These are phyloP conservation scores for Metschnikowia shivogae DNA, from an alignment of 805 yeast species.

Conservation along the genomic window DNA sequence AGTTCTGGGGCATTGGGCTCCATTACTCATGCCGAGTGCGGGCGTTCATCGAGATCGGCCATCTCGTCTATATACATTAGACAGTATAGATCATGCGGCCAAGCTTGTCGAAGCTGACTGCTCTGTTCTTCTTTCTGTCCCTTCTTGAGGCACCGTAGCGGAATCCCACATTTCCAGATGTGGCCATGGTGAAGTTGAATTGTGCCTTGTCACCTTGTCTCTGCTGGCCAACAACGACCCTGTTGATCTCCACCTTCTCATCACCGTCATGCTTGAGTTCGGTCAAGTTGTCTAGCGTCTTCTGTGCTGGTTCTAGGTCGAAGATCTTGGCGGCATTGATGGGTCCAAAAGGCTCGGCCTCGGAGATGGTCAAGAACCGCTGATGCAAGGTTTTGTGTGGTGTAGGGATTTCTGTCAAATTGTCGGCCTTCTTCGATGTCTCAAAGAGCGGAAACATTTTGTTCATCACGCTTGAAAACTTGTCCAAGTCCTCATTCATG, in stretches of 20 bases:
- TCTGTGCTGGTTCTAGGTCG: constrained; percentile 83
- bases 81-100: constrained; percentile 51
- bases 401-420: constrained; percentile 89
- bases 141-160: constrained; percentile 89
- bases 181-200: constrained; percentile 72
- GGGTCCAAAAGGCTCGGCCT: constrained; percentile 93
- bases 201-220: constrained; percentile 65
- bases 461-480: constrained; percentile 60
- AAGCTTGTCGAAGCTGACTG: constrained; percentile 60
- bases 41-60: not conserved
- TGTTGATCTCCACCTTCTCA: constrained; percentile 24
- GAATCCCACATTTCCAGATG: constrained; percentile 81
- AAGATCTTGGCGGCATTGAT: constrained; percentile 86
- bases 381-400: constrained; percentile 79
- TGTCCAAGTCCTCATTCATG: constrained; percentile 52
- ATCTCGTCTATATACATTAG: constrained; percentile 2
- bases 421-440: constrained; percentile 49
- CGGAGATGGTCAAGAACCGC: constrained; percentile 84
- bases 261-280: constrained; percentile 52
- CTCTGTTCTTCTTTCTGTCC: constrained; percentile 83
- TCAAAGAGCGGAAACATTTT: constrained; percentile 75
- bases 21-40: no score
- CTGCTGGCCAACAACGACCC: constrained; percentile 50
- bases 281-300: constrained; percentile 66
- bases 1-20: no score